These are phyloP conservation scores for Syncephalastrum racemosum DNA, from an alignment of 371 early-diverging fungal species.

Conservation along the genomic window DNA sequence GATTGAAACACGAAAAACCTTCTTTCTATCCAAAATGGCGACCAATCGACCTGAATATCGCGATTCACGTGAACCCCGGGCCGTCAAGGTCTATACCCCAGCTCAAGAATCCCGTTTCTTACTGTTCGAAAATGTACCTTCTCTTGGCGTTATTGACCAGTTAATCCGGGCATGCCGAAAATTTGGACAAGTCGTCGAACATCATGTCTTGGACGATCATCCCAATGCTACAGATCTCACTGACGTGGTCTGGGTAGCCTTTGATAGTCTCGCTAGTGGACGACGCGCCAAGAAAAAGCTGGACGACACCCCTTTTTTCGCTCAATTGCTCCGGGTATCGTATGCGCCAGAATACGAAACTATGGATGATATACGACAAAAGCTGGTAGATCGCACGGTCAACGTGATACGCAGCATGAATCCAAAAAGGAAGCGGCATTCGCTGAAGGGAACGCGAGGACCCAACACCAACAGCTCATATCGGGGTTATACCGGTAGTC, in stretches of 20 bases:
- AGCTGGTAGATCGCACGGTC: constrained; percentile 33
- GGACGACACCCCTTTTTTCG: constrained; percentile 48
- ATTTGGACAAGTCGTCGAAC: constrained; percentile 35
- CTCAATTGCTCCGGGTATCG: constrained; percentile 34
- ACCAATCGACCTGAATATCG: constrained; percentile 34
- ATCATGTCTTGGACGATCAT: constrained; percentile 35
- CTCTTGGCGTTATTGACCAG: constrained; percentile 31
- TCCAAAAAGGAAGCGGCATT: too few species aligned
- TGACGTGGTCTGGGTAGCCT: constrained; percentile 39
- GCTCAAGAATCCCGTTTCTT: constrained; percentile 57
- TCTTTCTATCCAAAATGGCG: constrained; percentile 11
- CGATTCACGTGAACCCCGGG: constrained; percentile 31
- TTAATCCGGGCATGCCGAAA: constrained; percentile 28
- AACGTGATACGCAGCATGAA: too few species aligned
- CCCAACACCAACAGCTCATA: too few species aligned
- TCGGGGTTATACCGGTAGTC: too few species aligned
- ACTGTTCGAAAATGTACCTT: constrained; percentile 49
- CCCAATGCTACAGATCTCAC: constrained; percentile 23
- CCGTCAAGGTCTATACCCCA: constrained; percentile 51
- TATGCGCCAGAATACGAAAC: constrained; percentile 57
- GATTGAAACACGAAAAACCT: too few species aligned
- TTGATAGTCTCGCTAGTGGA: constrained; percentile 25
- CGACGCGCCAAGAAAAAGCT: constrained; percentile 43
- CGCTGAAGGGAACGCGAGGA: too few species aligned
- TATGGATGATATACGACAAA: constrained; percentile 44